Conservation (phyloP, 2,329 filamentous ascomycete species). For the Calonectria pteridis region DNA sequence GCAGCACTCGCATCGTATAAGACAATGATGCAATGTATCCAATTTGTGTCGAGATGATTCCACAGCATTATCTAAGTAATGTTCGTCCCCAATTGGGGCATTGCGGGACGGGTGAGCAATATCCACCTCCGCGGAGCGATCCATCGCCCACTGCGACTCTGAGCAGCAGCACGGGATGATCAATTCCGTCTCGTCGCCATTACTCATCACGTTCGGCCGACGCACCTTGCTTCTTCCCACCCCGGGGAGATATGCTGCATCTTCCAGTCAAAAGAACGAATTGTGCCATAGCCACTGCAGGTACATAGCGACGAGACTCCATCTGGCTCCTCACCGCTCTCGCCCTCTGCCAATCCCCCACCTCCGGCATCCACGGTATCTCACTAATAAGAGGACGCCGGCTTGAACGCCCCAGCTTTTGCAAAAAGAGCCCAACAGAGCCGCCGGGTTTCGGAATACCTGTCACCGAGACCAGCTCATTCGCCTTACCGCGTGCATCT, state of each 20-base stretch:
- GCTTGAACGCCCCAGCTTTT: constrained; percentile 14
- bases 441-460: constrained; percentile 21
- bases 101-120: background rate
- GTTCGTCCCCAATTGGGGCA: background rate
- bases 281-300: constrained; percentile 5
- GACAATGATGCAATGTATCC: background rate
- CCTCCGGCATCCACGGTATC: constrained; percentile 21
- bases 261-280: background rate
- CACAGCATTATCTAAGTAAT: background rate
- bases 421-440: constrained; percentile 16
- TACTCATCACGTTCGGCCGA: constrained; percentile 12
- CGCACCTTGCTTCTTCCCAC: constrained; percentile 1
- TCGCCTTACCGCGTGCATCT: background rate
- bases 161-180: background rate
- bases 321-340: constrained; percentile 19
- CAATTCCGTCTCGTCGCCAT: background rate
- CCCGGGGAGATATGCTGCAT: background rate
- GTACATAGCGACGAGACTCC: constrained; percentile 6
- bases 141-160: background rate
- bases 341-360: constrained; percentile 9
- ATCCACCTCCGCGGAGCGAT: background rate
- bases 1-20: background rate
- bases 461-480: constrained; percentile 8
- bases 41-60: background rate
- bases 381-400: constrained; percentile 20